Conservation (phyloP, 2,329 filamentous ascomycete species). For the Colletotrichum melonis region DNA sequence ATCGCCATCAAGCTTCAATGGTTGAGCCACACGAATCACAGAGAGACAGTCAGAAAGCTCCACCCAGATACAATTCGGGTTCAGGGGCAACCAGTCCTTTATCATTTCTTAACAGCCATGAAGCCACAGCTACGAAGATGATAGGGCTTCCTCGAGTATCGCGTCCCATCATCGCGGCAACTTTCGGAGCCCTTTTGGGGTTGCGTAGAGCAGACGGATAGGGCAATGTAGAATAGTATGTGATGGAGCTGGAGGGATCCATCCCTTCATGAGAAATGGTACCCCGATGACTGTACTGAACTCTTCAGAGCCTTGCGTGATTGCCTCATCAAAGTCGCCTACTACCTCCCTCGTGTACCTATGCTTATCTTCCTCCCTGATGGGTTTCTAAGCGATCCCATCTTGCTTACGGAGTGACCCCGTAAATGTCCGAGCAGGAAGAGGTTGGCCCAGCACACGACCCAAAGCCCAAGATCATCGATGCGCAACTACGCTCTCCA, state of each 20-base stretch:
- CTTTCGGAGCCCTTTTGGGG: background rate
- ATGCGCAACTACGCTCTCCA: too few relatives aligned
- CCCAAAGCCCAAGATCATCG: too few relatives aligned
- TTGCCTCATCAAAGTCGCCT: too few relatives aligned
- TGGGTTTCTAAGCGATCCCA: too few relatives aligned
- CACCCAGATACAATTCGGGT: fast-evolving
- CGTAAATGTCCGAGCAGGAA: too few relatives aligned
- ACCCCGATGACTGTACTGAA: too few relatives aligned
- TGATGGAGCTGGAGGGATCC: background rate
- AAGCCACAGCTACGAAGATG: background rate
- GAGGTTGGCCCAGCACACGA: too few relatives aligned
- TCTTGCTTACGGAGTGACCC: too few relatives aligned
- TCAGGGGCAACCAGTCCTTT: background rate
- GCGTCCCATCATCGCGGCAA: background rate
- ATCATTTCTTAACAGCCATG: background rate
- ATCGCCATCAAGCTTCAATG: background rate
- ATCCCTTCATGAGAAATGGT: too few relatives aligned
- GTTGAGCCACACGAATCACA: background rate
- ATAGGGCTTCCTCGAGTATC: background rate
- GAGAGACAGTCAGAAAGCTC: background rate
- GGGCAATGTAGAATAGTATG: background rate
- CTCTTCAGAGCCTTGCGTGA: too few relatives aligned
- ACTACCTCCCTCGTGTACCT: too few relatives aligned
- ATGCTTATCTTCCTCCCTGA: too few relatives aligned
- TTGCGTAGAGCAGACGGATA: background rate